phyloP scores from a whole-genome alignment of 257 asterid genomes.

The Forsythia viridissima region DNA sequence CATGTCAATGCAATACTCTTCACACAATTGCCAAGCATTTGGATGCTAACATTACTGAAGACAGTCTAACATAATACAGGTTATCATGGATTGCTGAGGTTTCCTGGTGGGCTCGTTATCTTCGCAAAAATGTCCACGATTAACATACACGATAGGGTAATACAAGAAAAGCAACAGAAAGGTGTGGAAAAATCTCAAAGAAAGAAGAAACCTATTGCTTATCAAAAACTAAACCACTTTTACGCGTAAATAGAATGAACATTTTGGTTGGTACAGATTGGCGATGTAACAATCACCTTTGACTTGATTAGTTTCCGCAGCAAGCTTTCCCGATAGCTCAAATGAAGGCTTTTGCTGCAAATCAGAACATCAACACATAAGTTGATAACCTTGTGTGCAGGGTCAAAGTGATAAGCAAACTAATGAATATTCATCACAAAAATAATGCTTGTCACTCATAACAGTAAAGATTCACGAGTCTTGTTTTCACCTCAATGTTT shows the following conservation, averaged over 20 bases:
- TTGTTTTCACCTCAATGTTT: constrained; percentile 3
- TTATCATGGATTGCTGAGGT: too few relatives aligned
- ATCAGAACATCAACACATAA: constrained; percentile 17
- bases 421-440: neutral
- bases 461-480: neutral
- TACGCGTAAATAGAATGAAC: neutral
- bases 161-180: too few relatives aligned
- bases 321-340: constrained; percentile 99
- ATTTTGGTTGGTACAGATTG: neutral
- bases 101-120: too few relatives aligned
- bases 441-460: constrained; percentile 1
- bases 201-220: neutral
- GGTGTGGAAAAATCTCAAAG: neutral
- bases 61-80: too few relatives aligned
- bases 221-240: neutral
- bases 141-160: too few relatives aligned
- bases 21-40: too few relatives aligned
- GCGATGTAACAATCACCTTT: constrained; percentile 55
- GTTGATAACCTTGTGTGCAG: neutral
- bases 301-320: constrained; percentile 89
- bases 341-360: constrained; percentile 91
- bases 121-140: too few relatives aligned
- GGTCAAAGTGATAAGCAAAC: neutral
- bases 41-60: too few relatives aligned
- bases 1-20: too few relatives aligned